A percentile compares a stretch with the other conserved stretches of the same genome.
Evolutionary conservation across 176 grass and related monocot genomes (phyloP).

Genomic region (Saccharum spontaneum): DNA sequence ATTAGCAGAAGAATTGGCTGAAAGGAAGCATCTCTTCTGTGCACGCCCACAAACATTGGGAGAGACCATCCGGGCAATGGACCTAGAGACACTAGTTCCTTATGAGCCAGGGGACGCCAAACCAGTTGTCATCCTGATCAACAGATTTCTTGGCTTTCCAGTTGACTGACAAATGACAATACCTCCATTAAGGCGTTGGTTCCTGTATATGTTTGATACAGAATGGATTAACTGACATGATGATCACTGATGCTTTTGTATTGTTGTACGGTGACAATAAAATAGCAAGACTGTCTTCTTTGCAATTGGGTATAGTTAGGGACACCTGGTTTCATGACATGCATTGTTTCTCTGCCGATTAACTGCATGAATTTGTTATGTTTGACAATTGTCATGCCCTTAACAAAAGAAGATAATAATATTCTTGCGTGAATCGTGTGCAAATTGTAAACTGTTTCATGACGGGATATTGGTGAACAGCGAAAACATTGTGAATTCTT

Average conservation of each 20-base stretch:
- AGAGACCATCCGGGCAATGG: slow-evolving; percentile 60
- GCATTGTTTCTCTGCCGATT: background rate
- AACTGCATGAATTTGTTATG: background rate
- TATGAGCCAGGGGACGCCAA: slow-evolving; percentile 58
- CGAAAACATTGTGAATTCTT: too few relatives aligned
- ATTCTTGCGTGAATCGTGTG: too few relatives aligned
- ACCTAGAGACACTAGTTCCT: slow-evolving; percentile 47
- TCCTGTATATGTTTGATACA: background rate
- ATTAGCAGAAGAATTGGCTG: slow-evolving; percentile 75
- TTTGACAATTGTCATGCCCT: background rate
- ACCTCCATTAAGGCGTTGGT: background rate
- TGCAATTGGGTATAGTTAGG: background rate
- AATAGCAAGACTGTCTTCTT: background rate
- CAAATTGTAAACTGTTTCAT: too few relatives aligned
- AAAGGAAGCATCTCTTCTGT: slow-evolving; percentile 77
- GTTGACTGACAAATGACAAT: background rate
- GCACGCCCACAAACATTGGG: slow-evolving; percentile 52
- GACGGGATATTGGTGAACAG: too few relatives aligned
- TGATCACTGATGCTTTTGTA: background rate
- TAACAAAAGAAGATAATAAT: too few relatives aligned
- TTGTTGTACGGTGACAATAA: background rate
- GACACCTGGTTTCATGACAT: background rate
- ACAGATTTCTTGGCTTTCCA: slow-evolving; percentile 67
- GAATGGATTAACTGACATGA: background rate
- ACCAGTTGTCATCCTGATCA: slow-evolving; percentile 49